Conservation (phyloP, 2,329 filamentous ascomycete species). For the Paraphoma sp. region DNA sequence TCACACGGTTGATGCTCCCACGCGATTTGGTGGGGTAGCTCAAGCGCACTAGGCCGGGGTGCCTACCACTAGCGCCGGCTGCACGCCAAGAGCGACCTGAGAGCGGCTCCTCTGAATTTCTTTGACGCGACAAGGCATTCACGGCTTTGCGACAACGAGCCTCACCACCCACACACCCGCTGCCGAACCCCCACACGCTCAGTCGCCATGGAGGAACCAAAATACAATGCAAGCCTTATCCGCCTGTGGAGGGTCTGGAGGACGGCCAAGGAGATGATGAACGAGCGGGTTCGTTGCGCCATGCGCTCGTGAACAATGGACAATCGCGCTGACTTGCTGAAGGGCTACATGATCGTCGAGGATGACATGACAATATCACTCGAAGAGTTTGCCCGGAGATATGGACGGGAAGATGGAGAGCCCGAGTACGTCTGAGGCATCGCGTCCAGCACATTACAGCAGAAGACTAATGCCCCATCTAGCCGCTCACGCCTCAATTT, state of each 20-base stretch:
- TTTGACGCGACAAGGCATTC: conserved; percentile 28
- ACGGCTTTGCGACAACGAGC: conserved; percentile 14
- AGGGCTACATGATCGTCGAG: conserved; percentile 94
- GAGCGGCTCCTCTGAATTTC: conserved; percentile 36
- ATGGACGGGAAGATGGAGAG: conserved; percentile 73
- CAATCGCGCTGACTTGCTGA: conserved; percentile 26
- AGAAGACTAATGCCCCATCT: conserved; percentile 8
- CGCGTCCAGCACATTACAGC: not conserved
- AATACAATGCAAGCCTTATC: conserved; percentile 42
- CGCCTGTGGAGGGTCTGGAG: conserved; percentile 93
- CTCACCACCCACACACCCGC: conserved; percentile 5
- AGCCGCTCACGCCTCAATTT: conserved; percentile 88
- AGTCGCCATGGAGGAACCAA: conserved; percentile 38
- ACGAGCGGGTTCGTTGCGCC: conserved; percentile 74
- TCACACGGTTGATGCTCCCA: conserved; percentile 21
- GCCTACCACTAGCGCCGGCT: conserved; percentile 18
- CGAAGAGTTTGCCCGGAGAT: conserved; percentile 78
- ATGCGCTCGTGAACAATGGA: conserved; percentile 16
- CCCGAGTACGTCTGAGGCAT: conserved; percentile 77
- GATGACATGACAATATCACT: conserved; percentile 87
- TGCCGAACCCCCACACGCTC: conserved; percentile 12
- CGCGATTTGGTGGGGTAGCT: conserved; percentile 38
- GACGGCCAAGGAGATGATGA: conserved; percentile 94
- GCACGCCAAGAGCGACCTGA: conserved; percentile 27
- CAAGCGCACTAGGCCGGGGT: conserved; percentile 15